Conservation (phyloP, 2,329 filamentous ascomycete species). For the Furcasterigmium sp. region DNA sequence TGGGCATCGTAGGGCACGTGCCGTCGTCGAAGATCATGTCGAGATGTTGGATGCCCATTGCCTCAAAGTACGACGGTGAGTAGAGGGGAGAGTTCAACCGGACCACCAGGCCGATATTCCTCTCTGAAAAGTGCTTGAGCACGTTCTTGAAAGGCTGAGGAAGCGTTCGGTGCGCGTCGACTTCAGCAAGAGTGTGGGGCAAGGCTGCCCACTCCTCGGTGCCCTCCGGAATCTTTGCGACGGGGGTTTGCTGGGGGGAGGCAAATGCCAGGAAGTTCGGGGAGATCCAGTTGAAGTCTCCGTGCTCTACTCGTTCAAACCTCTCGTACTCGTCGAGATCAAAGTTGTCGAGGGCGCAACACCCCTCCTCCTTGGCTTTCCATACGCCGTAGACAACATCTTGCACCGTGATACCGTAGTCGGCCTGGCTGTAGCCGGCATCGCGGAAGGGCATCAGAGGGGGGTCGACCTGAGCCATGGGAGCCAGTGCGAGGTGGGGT, state of each 20-base stretch:
- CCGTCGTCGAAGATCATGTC: conserved; percentile 99
- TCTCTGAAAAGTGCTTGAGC: conserved; percentile 78
- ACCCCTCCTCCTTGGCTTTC: conserved; percentile 95
- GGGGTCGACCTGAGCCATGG: conserved; percentile 93
- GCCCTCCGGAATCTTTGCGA: conserved; percentile 64
- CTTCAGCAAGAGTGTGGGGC: conserved; percentile 68
- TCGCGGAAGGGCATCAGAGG: conserved; percentile 98
- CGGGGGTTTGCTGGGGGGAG: conserved; percentile 80
- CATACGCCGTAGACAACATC: conserved; percentile 98
- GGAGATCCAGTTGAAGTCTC: conserved; percentile 99
- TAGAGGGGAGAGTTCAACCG: conserved; percentile 94
- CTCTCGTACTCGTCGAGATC: conserved; percentile 95
- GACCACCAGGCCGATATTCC: conserved; percentile 89
- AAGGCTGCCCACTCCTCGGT: conserved; percentile 71
- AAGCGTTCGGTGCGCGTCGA: conserved; percentile 65
- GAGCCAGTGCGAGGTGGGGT: conserved; percentile 88
- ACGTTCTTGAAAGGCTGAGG: conserved; percentile 95
- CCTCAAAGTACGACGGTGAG: conserved; percentile 94
- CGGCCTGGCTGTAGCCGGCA: conserved; percentile 95
- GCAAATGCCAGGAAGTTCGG: conserved; percentile 94
- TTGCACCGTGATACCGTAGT: conserved; percentile 92
- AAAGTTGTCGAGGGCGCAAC: conserved; percentile 89
- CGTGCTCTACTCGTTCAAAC: conserved; percentile 93
- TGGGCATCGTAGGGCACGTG: conserved; percentile 81
- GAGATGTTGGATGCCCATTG: conserved; percentile 87